Evolutionary conservation across 371 early-diverging fungal species (phyloP).

Genomic region (Syncephalastrum racemosum): DNA sequence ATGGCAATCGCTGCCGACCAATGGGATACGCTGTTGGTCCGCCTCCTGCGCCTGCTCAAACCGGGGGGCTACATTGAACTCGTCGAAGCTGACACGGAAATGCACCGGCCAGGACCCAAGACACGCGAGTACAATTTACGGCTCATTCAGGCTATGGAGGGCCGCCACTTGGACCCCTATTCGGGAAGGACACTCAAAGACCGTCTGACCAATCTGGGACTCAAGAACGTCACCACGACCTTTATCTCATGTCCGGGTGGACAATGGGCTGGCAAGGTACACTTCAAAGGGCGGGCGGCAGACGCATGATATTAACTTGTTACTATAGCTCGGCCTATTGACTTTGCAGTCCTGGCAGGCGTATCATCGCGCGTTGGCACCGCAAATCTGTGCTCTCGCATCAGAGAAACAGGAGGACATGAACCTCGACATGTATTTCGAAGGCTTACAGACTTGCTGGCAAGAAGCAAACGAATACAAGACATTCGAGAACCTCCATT

Average conservation of each 20-base stretch:
- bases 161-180: constrained; percentile 33
- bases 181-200: constrained; percentile 28
- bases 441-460: constrained; percentile 33
- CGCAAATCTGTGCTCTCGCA: constrained; percentile 23
- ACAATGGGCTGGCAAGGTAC: constrained; percentile 54
- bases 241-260: constrained; percentile 56
- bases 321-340: constrained; percentile 39
- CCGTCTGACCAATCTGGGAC: constrained; percentile 17
- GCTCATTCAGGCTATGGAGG: constrained; percentile 26
- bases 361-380: constrained; percentile 37
- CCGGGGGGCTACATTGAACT: constrained; percentile 50
- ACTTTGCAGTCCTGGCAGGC: constrained; percentile 51
- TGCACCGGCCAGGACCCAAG: constrained; percentile 41
- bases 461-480: constrained; percentile 47
- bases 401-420: constrained; percentile 16
- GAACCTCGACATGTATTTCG: constrained; percentile 27
- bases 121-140: constrained; percentile 32
- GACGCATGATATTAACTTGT: not conserved
- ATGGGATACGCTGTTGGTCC: constrained; percentile 31
- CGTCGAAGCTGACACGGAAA: constrained; percentile 38
- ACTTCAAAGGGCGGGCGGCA: not conserved
- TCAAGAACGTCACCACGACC: constrained; percentile 24
- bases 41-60: constrained; percentile 42
- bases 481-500: constrained; percentile 54
- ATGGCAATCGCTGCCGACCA: constrained; percentile 29